Percentiles rank a stretch among this genome's conserved stretches.
phyloP scores from a whole-genome alignment of 2,329 filamentous ascomycete species.

The Colletotrichum destructivum region DNA sequence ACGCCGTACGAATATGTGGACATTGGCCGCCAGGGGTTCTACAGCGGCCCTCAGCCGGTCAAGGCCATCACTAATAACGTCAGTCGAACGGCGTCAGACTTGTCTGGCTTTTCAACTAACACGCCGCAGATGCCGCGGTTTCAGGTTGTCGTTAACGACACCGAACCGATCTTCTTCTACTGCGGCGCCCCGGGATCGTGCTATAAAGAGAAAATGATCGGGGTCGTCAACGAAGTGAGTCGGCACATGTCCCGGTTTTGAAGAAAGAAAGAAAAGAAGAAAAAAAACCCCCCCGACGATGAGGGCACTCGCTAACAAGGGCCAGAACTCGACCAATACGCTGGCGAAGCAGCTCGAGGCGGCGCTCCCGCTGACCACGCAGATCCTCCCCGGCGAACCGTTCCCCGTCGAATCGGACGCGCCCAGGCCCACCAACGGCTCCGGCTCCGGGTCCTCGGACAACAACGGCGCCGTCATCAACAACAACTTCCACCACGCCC shows the following conservation, averaged over 20 bases:
- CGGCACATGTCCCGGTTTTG: too few relatives aligned
- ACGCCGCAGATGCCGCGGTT: constrained; percentile 60
- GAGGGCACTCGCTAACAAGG: constrained; percentile 31
- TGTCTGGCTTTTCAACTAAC: constrained; percentile 46
- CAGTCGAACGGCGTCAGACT: constrained; percentile 43
- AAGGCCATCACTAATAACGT: constrained; percentile 63
- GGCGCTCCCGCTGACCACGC: constrained; percentile 64
- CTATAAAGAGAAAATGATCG: constrained; percentile 77
- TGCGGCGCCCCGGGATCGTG: constrained; percentile 79
- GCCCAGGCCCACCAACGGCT: constrained; percentile 36
- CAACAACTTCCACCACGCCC: constrained; percentile 33
- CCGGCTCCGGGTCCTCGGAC: constrained; percentile 21
- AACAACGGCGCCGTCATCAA: constrained; percentile 35
- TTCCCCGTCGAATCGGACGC: constrained; percentile 64
- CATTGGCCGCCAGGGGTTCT: constrained; percentile 66
- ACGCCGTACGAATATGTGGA: constrained; percentile 72
- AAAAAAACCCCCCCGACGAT: too few relatives aligned
- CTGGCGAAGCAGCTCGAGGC: constrained; percentile 63
- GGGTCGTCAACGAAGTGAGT: constrained; percentile 79
- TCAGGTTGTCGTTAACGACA: constrained; percentile 69
- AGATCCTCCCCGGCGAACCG: constrained; percentile 70
- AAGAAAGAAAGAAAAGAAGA: too few relatives aligned
- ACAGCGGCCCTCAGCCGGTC: constrained; percentile 64
- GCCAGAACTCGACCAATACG: constrained; percentile 62
- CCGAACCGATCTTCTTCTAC: constrained; percentile 78